Percentiles rank a stretch among this genome's conserved stretches.
phyloP scores from a whole-genome alignment of 768 basidiomycete species.

The Mycena kentingensis region DNA sequence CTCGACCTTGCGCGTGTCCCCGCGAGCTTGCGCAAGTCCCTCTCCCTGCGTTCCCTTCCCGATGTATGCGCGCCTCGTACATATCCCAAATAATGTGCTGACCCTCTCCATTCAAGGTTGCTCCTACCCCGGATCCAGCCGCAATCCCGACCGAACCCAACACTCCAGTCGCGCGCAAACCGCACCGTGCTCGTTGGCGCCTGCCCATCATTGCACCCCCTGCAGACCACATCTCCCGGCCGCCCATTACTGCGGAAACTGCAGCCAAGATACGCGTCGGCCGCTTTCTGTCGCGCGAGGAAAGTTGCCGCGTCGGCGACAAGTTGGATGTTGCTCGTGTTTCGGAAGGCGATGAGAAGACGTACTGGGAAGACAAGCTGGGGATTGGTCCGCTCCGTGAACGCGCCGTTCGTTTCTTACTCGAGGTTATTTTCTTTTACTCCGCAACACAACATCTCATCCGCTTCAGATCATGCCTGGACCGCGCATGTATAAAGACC shows the following conservation, averaged over 20 bases:
- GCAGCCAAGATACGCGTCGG: conserved; percentile 46
- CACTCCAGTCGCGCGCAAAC: conserved; percentile 1
- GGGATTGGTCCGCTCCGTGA: conserved; percentile 38
- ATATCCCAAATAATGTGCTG: background rate
- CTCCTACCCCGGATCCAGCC: background rate
- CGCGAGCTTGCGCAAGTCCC: conserved; percentile 44
- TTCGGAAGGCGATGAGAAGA: conserved; percentile 12
- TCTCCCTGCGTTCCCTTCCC: conserved; percentile 38
- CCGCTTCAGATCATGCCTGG: conserved; percentile 24
- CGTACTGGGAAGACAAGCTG: conserved; percentile 28
- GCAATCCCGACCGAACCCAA: conserved; percentile 13
- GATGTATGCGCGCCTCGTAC: conserved; percentile 14
- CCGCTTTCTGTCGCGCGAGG: conserved; percentile 46
- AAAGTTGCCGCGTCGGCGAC: conserved; percentile 36
- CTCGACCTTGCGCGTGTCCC: no score
- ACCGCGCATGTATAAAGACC: conserved; percentile 12
- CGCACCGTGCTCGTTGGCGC: background rate
- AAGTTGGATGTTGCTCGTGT: conserved; percentile 27
- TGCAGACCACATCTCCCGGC: conserved; percentile 31
- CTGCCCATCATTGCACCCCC: conserved; percentile 64
- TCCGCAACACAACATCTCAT: background rate
- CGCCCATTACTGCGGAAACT: conserved; percentile 41
- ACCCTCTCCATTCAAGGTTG: background rate
- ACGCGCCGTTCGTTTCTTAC: conserved; percentile 45
- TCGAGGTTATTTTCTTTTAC: conserved; percentile 37